phyloP scores from a whole-genome alignment of 164 flowering plant genomes.

The Chimonanthus praecox region DNA sequence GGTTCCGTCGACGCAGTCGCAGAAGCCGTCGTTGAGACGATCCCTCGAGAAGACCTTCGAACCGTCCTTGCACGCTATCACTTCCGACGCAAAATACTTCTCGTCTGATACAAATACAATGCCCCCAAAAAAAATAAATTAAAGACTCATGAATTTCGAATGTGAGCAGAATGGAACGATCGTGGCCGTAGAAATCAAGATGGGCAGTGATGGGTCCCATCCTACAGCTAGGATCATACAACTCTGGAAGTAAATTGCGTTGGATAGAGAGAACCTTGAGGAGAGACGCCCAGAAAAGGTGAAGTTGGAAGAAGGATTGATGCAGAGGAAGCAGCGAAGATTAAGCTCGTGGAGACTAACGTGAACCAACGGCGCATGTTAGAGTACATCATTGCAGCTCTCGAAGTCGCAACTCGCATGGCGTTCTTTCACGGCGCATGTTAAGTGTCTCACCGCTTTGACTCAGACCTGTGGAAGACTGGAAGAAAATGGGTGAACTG shows the following conservation, averaged over 20 bases:
- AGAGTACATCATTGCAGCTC: neutral
- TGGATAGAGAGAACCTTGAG: slow-evolving; percentile 34
- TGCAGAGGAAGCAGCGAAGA: slow-evolving; percentile 9
- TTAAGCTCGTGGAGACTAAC: neutral
- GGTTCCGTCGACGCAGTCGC: slow-evolving; percentile 80
- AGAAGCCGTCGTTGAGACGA: slow-evolving; percentile 71
- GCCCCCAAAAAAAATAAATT: too few species aligned
- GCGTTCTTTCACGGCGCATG: neutral
- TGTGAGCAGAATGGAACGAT: slow-evolving; percentile 15
- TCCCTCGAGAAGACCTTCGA: slow-evolving; percentile 52
- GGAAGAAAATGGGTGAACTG: too few species aligned
- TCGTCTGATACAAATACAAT: slow-evolving; percentile 41
- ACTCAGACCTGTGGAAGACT: too few species aligned
- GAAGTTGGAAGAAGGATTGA: slow-evolving; percentile 13
- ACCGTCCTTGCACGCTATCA: slow-evolving; percentile 70
- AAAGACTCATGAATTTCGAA: neutral
- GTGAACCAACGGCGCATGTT: neutral
- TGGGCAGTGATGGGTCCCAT: neutral
- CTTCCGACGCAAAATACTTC: slow-evolving; percentile 38
- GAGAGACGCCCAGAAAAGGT: slow-evolving; percentile 43
- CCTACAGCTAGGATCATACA: neutral
- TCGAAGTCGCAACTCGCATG: too few species aligned
- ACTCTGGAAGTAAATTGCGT: neutral
- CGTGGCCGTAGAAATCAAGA: neutral
- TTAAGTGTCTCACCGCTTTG: too few species aligned